Base-by-base conservation (phyloP, 352 stramenopile species). In the Phytophthora sp. region DNA sequence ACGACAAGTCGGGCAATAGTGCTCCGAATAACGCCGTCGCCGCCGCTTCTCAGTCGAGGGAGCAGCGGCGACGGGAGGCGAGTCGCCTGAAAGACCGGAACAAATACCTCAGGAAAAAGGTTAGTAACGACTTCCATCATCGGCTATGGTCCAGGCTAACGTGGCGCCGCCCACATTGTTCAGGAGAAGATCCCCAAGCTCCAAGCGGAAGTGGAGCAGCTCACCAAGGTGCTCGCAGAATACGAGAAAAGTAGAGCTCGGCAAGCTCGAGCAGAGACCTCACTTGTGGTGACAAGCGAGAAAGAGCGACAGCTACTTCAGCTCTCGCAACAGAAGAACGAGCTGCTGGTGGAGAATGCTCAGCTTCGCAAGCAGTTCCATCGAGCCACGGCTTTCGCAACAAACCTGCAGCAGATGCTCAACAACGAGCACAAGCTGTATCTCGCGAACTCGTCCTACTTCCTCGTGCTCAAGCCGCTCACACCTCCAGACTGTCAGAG, bases 71-170 rank as follows among this genome's bases (percentile, higher is more conserved):
- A 41, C 66, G 55, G 1, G 43, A 69, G 37, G 54, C 58, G 32
- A 56, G 21, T 5, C 66, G 66, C 24, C 37, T 62, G 5, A 75
- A 68, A 58, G 66, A 75, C 21, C 62, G 54, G 2, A 69, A 62
- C 39, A 70, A 70, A 30, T 75, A 75, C 61, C 59, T 72, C 28
- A 46, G 66, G 7, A 75, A 72, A 43, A 75, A 71, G 60, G 65
- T 66, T 54, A 30, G 51, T 48, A 58, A 31, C 18, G 1, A 48
- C 21, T 27, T 10, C 12, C n/a, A n/a, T n/a, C n/a, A n/a, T n/a
- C n/a, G n/a, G n/a, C n/a, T n/a, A n/a, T n/a, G n/a, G n/a, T n/a
- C n/a, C n/a, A n/a, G n/a, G n/a, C n/a, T n/a, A n/a, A n/a, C n/a
- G n/a, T n/a, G n/a, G n/a, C n/a, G n/a, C n/a, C n/a, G n/a, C n/a